Percentiles rank a stretch among this genome's conserved stretches.
Evolutionary conservation across 2,329 filamentous ascomycete genomes (phyloP).

Genomic region (Fusarium annulatum): DNA sequence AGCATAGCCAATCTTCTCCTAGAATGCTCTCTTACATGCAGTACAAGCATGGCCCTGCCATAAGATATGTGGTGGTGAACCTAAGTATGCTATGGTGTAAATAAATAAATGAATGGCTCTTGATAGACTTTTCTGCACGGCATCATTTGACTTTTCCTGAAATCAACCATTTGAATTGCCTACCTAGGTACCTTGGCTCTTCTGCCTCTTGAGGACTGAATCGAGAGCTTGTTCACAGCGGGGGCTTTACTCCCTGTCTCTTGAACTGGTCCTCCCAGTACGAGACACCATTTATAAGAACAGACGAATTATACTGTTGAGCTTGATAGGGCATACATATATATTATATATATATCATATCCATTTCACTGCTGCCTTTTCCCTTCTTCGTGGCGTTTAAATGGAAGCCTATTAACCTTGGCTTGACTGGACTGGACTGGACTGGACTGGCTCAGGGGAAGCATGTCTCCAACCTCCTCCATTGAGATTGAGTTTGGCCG

Average conservation of each 20-base stretch:
- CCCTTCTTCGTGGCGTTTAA: background rate
- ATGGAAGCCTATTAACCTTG: background rate
- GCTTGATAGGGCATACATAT: no score
- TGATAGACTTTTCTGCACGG: background rate
- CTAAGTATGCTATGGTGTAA: background rate
- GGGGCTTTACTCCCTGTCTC: background rate
- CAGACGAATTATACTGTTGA: background rate
- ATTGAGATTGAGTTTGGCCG: background rate
- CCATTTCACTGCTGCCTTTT: background rate
- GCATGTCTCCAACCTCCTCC: slow-evolving; percentile 21
- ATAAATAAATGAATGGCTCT: background rate
- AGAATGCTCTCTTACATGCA: background rate
- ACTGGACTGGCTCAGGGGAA: slow-evolving; percentile 20
- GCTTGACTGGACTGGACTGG: background rate
- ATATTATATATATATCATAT: background rate
- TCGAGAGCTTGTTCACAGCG: background rate
- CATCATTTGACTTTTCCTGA: background rate
- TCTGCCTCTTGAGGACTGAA: background rate
- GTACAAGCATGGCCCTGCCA: background rate
- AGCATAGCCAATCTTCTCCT: background rate
- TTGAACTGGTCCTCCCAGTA: background rate
- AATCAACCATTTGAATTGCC: background rate
- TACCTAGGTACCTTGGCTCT: background rate
- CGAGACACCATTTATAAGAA: background rate
- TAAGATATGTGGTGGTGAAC: background rate